Conservation (phyloP, 2,329 filamentous ascomycete species). For the Beauveria rudraprayagi region DNA sequence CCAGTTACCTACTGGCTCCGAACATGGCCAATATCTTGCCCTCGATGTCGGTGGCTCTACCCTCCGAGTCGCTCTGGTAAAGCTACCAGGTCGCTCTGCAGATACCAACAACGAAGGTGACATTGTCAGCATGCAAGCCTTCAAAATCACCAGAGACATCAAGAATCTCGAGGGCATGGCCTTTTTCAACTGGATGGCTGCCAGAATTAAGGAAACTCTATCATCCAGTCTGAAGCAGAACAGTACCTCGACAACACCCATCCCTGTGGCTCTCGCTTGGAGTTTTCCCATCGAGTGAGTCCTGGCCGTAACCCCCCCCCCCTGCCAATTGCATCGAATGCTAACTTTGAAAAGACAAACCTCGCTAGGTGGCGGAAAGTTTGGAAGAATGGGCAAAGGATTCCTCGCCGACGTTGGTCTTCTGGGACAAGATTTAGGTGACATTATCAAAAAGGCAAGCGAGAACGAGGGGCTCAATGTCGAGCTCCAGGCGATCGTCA, state of each 20-base stretch:
- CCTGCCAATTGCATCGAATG: neutral
- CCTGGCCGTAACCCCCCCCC: neutral
- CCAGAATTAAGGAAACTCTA: conserved; percentile 49
- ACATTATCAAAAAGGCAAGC: conserved; percentile 49
- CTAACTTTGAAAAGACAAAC: conserved; percentile 45
- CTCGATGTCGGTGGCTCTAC: conserved; percentile 65
- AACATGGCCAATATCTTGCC: conserved; percentile 52
- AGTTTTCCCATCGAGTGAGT: conserved; percentile 63
- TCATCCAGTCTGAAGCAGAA: conserved; percentile 32
- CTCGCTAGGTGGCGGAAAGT: conserved; percentile 49
- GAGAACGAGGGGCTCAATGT: conserved; percentile 42
- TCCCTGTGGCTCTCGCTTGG: conserved; percentile 58
- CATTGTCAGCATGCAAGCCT: conserved; percentile 47
- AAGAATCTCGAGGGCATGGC: conserved; percentile 49
- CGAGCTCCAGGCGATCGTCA: conserved; percentile 53
- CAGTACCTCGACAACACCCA: conserved; percentile 31
- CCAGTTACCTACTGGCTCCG: conserved; percentile 51
- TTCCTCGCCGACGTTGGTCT: conserved; percentile 52
- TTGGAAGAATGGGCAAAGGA: conserved; percentile 58
- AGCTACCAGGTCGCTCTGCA: conserved; percentile 41
- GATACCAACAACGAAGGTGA: conserved; percentile 33
- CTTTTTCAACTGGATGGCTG: conserved; percentile 64
- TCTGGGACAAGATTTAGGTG: conserved; percentile 51
- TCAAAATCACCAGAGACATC: conserved; percentile 47
- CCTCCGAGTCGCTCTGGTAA: conserved; percentile 55